A percentile compares a stretch with the other conserved stretches of the same genome.
phyloP scores from a whole-genome alignment of 1,284 basidiomycete genomes.

The Rhodotorula sp. region DNA sequence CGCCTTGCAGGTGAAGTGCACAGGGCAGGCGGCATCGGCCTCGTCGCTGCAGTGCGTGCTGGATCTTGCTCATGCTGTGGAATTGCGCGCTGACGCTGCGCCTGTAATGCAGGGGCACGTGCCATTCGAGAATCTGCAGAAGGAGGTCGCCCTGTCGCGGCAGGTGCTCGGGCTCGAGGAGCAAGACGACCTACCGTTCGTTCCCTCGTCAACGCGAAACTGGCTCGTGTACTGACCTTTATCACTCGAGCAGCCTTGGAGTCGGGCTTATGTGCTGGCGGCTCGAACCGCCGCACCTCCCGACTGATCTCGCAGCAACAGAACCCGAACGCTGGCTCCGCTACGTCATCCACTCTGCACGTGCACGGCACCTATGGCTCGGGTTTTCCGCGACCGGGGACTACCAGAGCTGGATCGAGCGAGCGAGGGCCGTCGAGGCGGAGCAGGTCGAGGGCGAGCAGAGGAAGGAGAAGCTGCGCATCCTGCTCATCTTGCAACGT shows the following conservation, averaged over 20 bases:
- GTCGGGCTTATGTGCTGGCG: slow-evolving; percentile 26
- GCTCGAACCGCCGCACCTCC: slow-evolving; percentile 13
- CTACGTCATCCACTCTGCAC: slow-evolving; percentile 6
- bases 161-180: slow-evolving; percentile 1
- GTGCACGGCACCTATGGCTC: slow-evolving; percentile 21
- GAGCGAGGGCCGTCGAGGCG: slow-evolving; percentile 10
- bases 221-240: no score
- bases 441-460: background rate
- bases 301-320: background rate
- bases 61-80: no score
- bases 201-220: background rate
- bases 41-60: slow-evolving; percentile 24
- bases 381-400: slow-evolving; percentile 10
- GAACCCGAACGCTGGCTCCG: slow-evolving; percentile 13
- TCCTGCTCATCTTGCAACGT: slow-evolving; percentile 21
- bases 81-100: no score
- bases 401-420: slow-evolving; percentile 13
- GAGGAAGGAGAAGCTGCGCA: background rate
- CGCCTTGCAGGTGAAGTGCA: slow-evolving; percentile 19
- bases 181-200: slow-evolving; percentile 24
- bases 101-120: background rate
- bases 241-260: slow-evolving; percentile 1
- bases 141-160: slow-evolving; percentile 16
- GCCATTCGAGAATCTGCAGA: slow-evolving; percentile 4
- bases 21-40: slow-evolving; percentile 24